Base-by-base conservation (phyloP, 805 yeast species). In the Candida stauntonica region DNA sequence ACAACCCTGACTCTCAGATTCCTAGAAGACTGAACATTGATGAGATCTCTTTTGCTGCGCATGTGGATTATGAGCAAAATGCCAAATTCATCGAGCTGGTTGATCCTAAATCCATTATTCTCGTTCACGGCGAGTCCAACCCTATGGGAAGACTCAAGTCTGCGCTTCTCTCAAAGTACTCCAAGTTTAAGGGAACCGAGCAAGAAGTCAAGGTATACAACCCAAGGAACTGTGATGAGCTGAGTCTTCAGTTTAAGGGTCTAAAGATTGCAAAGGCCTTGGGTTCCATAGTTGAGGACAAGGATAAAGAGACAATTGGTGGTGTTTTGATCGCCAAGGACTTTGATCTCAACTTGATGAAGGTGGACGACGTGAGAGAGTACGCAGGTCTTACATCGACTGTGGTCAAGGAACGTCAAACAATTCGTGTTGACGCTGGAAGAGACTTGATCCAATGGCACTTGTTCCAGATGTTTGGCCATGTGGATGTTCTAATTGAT, bases 21-120 rank as follows among this genome's bases (percentile, higher is more conserved):
- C 97, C 98, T 5, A 77, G 99, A 55, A 72, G 97, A 47, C 64
- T 94, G 39, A 76, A 75, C 33, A 81, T 93, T 14, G 97, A 91
- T 48, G 99, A 93, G 61, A 82, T 93, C 4, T 89, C 98, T 2
- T 93, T 93, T 70, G 98, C 99, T n/a, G 99, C 99, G 0, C 99
- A 93, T 62, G 99, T 93, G 17, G 99, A 93, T 58, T 93, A 83
- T 61, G 87, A 85, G 52, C 96, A 93, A 56, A 93, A 93, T 51
- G 69, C 95, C 2, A 86, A 84, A 40, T 93, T 93, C 55, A 93
- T 93, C 42, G 96, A 89, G 50, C 68, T 79, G 43, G 86, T 93
- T 3, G 82, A 83, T 42, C 95, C 99, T 0, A 74, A 74, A 42
- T 79, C 84, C 38, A 85, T 93, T 44, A 87, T 91, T 42, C 71